Evolutionary conservation across 176 grass and related monocot species (phyloP).

Genomic region (Bolboschoenus planiculmis): DNA sequence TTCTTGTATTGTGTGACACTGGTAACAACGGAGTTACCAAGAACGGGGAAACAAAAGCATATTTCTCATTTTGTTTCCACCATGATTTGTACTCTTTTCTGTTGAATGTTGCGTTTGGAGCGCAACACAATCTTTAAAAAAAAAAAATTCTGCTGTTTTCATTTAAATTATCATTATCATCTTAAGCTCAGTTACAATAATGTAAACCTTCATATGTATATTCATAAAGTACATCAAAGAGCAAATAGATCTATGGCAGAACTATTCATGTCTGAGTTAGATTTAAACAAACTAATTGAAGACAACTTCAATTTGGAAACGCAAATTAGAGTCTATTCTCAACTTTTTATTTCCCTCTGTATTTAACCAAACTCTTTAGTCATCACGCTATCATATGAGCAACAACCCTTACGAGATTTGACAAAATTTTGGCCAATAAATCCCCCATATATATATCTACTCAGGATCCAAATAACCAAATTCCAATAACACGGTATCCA

Average conservation of each 20-base stretch:
- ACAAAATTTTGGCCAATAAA: background rate
- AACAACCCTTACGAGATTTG: background rate
- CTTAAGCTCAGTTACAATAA: background rate
- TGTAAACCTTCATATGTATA: background rate
- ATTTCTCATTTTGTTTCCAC: conserved; percentile 26
- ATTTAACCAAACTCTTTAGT: background rate
- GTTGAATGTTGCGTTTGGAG: background rate
- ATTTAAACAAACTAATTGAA: background rate
- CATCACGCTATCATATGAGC: background rate
- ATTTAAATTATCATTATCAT: background rate
- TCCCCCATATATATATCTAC: background rate
- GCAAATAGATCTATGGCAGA: background rate
- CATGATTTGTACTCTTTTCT: background rate
- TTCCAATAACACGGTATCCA: background rate
- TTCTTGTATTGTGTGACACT: conserved; percentile 2
- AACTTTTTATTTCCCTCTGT: background rate
- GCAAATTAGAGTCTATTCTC: background rate
- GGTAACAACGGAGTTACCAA: conserved; percentile 3
- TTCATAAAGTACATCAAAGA: background rate
- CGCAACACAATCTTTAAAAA: background rate
- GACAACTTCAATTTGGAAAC: background rate
- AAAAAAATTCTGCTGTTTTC: background rate
- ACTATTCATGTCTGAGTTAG: background rate
- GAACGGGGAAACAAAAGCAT: conserved; percentile 22
- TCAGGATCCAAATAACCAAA: background rate